Conservation (phyloP, 768 basidiomycete genomes). For the Boletus pseudopeckii region DNA sequence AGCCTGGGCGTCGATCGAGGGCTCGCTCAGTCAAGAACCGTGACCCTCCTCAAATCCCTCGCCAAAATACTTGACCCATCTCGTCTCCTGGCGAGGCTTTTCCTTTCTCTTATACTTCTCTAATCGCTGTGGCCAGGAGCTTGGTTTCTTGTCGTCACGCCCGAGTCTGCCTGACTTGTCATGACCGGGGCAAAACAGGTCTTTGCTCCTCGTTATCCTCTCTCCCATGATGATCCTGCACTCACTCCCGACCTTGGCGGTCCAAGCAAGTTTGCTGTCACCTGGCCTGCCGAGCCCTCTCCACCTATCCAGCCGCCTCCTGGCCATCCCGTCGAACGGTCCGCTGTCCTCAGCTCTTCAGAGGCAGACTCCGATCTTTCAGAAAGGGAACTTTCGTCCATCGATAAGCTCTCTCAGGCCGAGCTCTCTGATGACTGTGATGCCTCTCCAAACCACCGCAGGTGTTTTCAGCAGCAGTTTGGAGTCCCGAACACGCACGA, state of each 20-base stretch:
- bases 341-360: slow-evolving; percentile 44
- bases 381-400: slow-evolving; percentile 39
- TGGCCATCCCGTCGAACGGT: slow-evolving; percentile 34
- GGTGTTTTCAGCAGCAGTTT: slow-evolving; percentile 24
- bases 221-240: slow-evolving; percentile 39
- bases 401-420: slow-evolving; percentile 30
- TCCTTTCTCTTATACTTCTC: slow-evolving; percentile 7
- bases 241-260: slow-evolving; percentile 43
- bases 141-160: slow-evolving; percentile 10
- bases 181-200: slow-evolving; percentile 32
- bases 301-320: slow-evolving; percentile 37
- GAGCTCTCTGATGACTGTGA: slow-evolving; percentile 34
- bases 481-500: slow-evolving; percentile 19
- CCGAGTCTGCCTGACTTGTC: slow-evolving; percentile 3
- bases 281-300: slow-evolving; percentile 50
- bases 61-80: slow-evolving; percentile 14
- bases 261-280: slow-evolving; percentile 58
- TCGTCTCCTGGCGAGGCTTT: slow-evolving; percentile 28
- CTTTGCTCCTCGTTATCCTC: slow-evolving; percentile 52
- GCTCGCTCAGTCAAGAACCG: slow-evolving; percentile 19
- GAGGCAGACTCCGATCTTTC: slow-evolving; percentile 50
- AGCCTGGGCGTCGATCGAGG: slow-evolving; percentile 28
- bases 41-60: slow-evolving; percentile 11
- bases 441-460: slow-evolving; percentile 22
- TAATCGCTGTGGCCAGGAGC: slow-evolving; percentile 16